A percentile compares a stretch with the other conserved stretches of the same genome.
Evolutionary conservation across 164 flowering plant genomes (phyloP).

Genomic region (Santalum album): DNA sequence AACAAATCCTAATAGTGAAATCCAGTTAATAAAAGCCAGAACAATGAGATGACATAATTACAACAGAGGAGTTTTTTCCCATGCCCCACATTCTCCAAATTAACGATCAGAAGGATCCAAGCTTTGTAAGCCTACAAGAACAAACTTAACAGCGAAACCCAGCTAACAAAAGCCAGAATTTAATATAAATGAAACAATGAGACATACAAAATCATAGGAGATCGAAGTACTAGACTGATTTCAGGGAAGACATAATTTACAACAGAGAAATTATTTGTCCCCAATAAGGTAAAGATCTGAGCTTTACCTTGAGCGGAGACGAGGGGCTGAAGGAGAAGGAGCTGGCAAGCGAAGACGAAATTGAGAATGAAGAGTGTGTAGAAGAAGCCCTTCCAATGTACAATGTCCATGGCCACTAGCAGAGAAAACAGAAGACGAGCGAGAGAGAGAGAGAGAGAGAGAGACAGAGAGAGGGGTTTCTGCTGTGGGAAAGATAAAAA

Average conservation of each 20-base stretch:
- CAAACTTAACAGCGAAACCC: not conserved
- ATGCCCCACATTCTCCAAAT: too few relatives aligned
- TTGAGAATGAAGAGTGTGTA: slow-evolving; percentile 40
- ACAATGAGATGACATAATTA: not conserved
- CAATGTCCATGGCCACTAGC: slow-evolving; percentile 29
- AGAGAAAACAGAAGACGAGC: too few relatives aligned
- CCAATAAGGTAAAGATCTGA: slow-evolving; percentile 5
- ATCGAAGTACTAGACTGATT: not conserved
- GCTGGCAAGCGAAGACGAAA: slow-evolving; percentile 52
- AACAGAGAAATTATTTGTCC: not conserved
- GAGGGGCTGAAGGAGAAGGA: slow-evolving; percentile 60
- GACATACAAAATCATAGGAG: not conserved
- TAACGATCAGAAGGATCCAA: too few relatives aligned
- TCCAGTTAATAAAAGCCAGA: not conserved
- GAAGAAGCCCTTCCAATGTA: slow-evolving; percentile 47
- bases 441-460: too few relatives aligned
- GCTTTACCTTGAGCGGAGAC: slow-evolving; percentile 52
- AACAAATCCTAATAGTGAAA: not conserved
- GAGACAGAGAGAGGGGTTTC: too few relatives aligned
- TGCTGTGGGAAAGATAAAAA: too few relatives aligned
- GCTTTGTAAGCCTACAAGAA: too few relatives aligned
- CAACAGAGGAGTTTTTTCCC: too few relatives aligned
- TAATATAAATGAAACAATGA: not conserved
- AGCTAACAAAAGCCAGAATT: not conserved
- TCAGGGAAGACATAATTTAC: not conserved